Evolutionary conservation across 352 stramenopile species (phyloP).

Genomic region (Pseudoperonospora humuli): DNA sequence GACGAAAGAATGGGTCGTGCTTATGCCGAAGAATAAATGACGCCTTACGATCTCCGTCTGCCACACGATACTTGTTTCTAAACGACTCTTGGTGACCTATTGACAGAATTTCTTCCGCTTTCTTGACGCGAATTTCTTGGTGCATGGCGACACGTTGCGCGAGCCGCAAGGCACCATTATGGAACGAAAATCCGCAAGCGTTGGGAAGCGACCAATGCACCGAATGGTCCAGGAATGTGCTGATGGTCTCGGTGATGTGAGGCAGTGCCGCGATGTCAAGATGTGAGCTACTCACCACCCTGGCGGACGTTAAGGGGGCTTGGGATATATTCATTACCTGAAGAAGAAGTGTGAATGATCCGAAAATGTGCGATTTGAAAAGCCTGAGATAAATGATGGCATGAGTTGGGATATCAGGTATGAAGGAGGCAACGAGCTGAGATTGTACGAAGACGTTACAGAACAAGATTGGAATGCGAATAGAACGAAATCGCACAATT

Average conservation of each 20-base stretch:
- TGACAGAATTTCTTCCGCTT: slow-evolving; percentile 1
- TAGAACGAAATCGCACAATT: too few species aligned
- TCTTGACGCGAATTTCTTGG: background rate
- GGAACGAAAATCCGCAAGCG: slow-evolving; percentile 18
- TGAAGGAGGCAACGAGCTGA: too few species aligned
- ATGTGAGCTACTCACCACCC: slow-evolving; percentile 15
- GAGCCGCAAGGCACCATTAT: slow-evolving; percentile 13
- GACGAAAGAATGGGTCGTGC: slow-evolving; percentile 17
- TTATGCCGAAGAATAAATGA: background rate
- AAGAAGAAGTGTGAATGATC: slow-evolving; percentile 18
- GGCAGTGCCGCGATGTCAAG: slow-evolving; percentile 16
- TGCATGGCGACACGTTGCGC: slow-evolving; percentile 17
- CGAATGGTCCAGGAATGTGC: slow-evolving; percentile 25
- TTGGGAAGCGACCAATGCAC: slow-evolving; percentile 17
- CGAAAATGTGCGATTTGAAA: background rate
- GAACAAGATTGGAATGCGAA: too few species aligned
- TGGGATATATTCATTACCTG: background rate
- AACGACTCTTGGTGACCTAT: too few species aligned
- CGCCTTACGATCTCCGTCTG: background rate
- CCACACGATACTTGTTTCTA: too few species aligned
- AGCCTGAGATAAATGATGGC: background rate
- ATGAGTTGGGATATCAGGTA: slow-evolving; percentile 4
- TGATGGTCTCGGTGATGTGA: slow-evolving; percentile 23
- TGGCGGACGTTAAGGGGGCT: slow-evolving; percentile 9
- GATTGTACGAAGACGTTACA: too few species aligned